A percentile compares a stretch with the other conserved stretches of the same genome.
phyloP scores from a whole-genome alignment of 2,329 filamentous ascomycete genomes.

The Calycina marina region DNA sequence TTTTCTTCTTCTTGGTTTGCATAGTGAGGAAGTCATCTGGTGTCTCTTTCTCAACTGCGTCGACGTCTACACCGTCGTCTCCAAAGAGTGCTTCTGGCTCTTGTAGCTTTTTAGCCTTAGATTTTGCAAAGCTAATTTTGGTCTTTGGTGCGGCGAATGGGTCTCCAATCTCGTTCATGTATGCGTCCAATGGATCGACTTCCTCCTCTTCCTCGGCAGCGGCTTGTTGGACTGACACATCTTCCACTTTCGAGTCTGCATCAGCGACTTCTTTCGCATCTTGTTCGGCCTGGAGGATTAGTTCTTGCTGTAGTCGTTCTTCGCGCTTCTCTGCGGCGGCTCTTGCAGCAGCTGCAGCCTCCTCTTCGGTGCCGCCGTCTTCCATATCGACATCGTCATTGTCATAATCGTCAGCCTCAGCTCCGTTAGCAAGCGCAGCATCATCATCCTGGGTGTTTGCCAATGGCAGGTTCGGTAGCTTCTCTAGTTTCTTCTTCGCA shows the following conservation, averaged over 20 bases:
- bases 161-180: constrained; percentile 58
- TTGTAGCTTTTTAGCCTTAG: constrained; percentile 32
- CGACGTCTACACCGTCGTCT: constrained; percentile 60
- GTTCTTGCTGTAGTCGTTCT: constrained; percentile 37
- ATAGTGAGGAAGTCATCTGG: constrained; percentile 50
- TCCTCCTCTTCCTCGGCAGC: constrained; percentile 42
- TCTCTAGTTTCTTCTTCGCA: constrained; percentile 76
- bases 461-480: constrained; percentile 65
- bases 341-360: constrained; percentile 70
- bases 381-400: constrained; percentile 52
- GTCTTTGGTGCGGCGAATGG: constrained; percentile 29
- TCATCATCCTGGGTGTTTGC: constrained; percentile 43
- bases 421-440: constrained; percentile 38
- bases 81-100: constrained; percentile 79
- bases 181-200: constrained; percentile 87
- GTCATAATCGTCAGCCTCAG: constrained; percentile 38
- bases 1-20: constrained; percentile 64
- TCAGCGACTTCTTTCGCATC: constrained; percentile 27
- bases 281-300: constrained; percentile 22
- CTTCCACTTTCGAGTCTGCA: constrained; percentile 23
- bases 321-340: constrained; percentile 76
- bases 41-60: constrained; percentile 44
- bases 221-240: constrained; percentile 15
- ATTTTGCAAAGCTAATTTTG: constrained; percentile 17
- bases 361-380: constrained; percentile 74